These are phyloP conservation scores for Orbilia quercus DNA, from an alignment of 2,329 filamentous ascomycete species.

Conservation along the genomic window DNA sequence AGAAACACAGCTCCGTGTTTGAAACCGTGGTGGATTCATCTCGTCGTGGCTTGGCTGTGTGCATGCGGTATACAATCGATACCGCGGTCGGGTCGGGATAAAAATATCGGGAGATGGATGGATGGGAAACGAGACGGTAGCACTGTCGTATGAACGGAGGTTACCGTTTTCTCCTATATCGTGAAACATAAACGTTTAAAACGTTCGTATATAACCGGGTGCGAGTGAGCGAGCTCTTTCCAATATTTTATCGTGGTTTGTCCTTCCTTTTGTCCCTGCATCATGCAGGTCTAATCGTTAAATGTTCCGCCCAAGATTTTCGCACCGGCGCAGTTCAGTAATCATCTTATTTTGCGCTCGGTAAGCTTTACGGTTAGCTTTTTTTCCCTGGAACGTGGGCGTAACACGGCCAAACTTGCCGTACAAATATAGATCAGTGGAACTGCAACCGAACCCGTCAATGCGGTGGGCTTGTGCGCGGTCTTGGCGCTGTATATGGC, in stretches of 20 bases:
- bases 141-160: background rate
- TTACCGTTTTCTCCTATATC: background rate
- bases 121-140: background rate
- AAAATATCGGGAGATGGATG: background rate
- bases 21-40: background rate
- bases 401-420: conserved; percentile 10
- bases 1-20: background rate
- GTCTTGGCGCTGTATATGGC: background rate
- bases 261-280: conserved; percentile 7
- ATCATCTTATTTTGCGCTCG: too few species aligned
- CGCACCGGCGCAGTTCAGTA: too few species aligned
- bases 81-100: background rate
- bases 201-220: too few species aligned
- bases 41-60: too few species aligned
- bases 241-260: background rate
- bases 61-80: too few species aligned
- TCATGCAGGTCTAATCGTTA: conserved; percentile 4
- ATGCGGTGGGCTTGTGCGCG: background rate
- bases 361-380: background rate
- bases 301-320: too few species aligned
- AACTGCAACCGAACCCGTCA: too few species aligned
- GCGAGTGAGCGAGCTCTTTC: background rate
- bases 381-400: background rate
- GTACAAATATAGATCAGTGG: conserved; percentile 15
- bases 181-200: background rate